phyloP scores from a whole-genome alignment of 495 filamentous ascomycete genomes.

The Neurospora sp. region DNA sequence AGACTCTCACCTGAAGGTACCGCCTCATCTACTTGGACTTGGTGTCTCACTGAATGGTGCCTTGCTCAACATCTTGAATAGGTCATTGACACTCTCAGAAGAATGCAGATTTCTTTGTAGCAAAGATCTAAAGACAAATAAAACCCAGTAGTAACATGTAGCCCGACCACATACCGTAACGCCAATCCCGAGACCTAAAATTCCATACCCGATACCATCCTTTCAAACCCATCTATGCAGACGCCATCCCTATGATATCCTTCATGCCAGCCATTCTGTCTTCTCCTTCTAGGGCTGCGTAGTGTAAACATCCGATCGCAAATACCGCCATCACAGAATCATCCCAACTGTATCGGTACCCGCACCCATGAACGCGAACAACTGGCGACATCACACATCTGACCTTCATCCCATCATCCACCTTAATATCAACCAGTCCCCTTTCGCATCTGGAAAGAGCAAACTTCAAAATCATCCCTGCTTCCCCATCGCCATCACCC shows the following conservation, averaged over 20 bases:
- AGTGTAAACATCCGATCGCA: neutral
- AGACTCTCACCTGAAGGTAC: too few relatives aligned
- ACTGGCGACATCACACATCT: neutral
- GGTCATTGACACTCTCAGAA: neutral
- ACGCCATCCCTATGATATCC: neutral
- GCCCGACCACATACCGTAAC: neutral
- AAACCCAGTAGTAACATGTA: neutral
- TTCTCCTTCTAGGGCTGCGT: neutral
- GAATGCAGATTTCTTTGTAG: too few relatives aligned
- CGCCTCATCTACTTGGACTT: too few relatives aligned
- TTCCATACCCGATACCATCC: neutral
- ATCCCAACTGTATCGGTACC: neutral
- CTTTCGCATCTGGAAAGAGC: neutral
- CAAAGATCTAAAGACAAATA: neutral
- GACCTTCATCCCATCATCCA: neutral
- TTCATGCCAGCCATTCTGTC: neutral
- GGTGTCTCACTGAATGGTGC: too few relatives aligned
- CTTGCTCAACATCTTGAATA: neutral
- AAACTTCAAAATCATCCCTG: neutral
- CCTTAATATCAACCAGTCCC: neutral
- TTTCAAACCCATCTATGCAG: neutral
- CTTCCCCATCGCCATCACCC: neutral
- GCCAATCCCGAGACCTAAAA: neutral
- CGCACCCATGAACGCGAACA: neutral
- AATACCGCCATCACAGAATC: neutral